phyloP scores from a whole-genome alignment of 2,329 filamentous ascomycete species.

The Pseudofabraea citricarpa region DNA sequence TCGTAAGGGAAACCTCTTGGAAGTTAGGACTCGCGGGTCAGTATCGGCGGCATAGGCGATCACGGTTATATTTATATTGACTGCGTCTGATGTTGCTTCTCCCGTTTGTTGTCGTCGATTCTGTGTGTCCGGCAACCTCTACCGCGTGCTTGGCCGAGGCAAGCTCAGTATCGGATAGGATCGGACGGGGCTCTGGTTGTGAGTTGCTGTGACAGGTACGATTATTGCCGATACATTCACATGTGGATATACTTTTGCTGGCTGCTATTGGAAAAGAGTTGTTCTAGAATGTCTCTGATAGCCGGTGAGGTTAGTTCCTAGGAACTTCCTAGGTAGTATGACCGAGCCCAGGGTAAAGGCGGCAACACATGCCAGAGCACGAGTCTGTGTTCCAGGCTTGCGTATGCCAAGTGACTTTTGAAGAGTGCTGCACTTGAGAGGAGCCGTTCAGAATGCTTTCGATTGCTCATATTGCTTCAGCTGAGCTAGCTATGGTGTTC shows the following conservation, averaged over 20 bases:
- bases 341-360: no score
- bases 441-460: background rate
- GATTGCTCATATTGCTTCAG: constrained; percentile 6
- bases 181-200: constrained; percentile 7
- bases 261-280: background rate
- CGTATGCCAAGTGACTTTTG: no score
- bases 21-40: no score
- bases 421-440: no score
- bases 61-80: no score
- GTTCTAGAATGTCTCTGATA: background rate
- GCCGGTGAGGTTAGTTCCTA: no score
- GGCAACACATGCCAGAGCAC: no score
- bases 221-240: constrained; percentile 5
- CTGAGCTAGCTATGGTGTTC: constrained; percentile 2
- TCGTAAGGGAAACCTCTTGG: no score
- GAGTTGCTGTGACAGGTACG: background rate
- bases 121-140: background rate
- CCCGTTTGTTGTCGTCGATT: background rate
- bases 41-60: no score
- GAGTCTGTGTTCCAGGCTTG: no score
- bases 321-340: no score
- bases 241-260: background rate
- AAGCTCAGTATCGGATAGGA: constrained; percentile 8
- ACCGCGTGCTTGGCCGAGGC: constrained; percentile 12
- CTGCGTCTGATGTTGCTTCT: no score